Evolutionary conservation across 2,329 filamentous ascomycete genomes (phyloP), one percentile per base, ranked within the genome.

Genomic region (Pyrenochaeta sp.): DNA sequence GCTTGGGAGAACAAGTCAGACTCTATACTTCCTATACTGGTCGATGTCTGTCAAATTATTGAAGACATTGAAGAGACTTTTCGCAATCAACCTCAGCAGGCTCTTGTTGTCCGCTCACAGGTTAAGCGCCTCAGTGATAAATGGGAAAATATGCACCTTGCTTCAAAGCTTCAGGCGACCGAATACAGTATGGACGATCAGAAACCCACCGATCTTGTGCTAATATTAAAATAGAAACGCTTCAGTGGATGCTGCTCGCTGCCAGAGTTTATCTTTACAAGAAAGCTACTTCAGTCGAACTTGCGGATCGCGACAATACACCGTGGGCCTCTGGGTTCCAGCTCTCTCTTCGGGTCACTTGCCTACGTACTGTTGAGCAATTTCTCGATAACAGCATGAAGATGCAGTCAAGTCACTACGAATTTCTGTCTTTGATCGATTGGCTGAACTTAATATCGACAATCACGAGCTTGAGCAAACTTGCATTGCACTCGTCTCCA

Each of bases 1-100:
- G 47, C 51, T 7, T 63, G 62, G 61, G 67, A 69, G 32, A 50
- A 62, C 20, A 59, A 58, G 32, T 58, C 65, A 3, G 67, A 70
- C 20, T 44, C 56, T 3, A 52, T 67, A 23, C 50, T 70, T 8
- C 63, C 63, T 5, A 54, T 61, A 3, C 46, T 70, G 11, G 47
- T 68, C 14, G 60, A 69, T 24, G 61, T 58, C 4, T 69, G 67
- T 31, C 63, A 67, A 24, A 68, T 65, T 18, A 63, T 66, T 51
- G 67, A 70, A 47, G 67, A 70, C 28, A 57, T 69, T 5, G 60
- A 69, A 18, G 67, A 69, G 39, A 69, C 67, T 3, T 67, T 70
- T 17, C 36, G 51, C 6, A 50, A 47, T 28, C 55, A 53, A n/a
- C 50, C 54, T 18, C 61, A 63, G 35, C 63, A 63, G 30, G 63